phyloP scores from a whole-genome alignment of 2,329 filamentous ascomycete genomes.

The Cytospora paraplurivora region DNA sequence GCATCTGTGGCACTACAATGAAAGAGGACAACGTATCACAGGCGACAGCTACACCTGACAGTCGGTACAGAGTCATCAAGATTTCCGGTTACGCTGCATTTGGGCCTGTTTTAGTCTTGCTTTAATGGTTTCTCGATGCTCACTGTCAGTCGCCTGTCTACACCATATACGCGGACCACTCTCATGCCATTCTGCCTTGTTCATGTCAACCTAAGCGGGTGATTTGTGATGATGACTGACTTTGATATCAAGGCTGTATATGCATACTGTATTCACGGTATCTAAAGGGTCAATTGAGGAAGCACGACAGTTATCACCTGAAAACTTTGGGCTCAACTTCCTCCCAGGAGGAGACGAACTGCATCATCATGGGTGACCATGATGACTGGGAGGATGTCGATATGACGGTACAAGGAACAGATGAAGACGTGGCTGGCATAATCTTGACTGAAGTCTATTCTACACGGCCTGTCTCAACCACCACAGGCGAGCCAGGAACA shows the following conservation, averaged over 20 bases:
- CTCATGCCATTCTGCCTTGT: not conserved
- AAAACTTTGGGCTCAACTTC: not conserved
- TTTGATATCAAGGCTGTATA: not conserved
- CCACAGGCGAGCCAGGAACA: not conserved
- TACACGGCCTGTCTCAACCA: not conserved
- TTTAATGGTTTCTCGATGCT: no score
- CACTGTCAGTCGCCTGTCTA: no score
- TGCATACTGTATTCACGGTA: not conserved
- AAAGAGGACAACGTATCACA: not conserved
- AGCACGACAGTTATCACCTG: not conserved
- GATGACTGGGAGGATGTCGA: constrained; percentile 21
- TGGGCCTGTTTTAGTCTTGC: not conserved
- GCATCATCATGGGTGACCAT: not conserved
- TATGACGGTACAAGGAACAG: constrained; percentile 2
- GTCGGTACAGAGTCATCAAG: not conserved
- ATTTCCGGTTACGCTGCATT: not conserved
- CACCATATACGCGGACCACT: no score
- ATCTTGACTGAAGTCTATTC: not conserved
- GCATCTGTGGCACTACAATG: not conserved
- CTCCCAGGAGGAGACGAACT: no score
- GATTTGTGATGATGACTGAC: not conserved
- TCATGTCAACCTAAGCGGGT: not conserved
- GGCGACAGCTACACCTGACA: not conserved
- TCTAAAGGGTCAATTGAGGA: not conserved
- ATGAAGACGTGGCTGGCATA: constrained; percentile 1